Evolutionary conservation across 345 rosid genomes (phyloP), one percentile per base, ranked within the genome.

Genomic region (Aethionema arabicum): DNA sequence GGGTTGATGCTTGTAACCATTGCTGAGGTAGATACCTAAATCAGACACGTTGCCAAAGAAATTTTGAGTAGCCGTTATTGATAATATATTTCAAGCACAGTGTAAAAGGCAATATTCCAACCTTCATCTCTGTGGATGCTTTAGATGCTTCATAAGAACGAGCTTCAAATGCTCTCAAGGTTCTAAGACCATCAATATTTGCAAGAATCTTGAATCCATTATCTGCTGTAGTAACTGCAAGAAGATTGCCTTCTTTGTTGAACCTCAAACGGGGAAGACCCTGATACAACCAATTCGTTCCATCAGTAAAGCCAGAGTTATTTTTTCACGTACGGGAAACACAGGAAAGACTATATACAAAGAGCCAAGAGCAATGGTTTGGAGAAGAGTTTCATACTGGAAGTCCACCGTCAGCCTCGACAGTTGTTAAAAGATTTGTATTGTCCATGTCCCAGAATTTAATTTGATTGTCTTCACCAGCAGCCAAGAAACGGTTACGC

Each of bases 401-500:
- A 42, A 84, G 80, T 41, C 88, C 90, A 36, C 90, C 95, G 47
- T 80, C 95, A 31, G 95, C 95, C 56, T 84, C 95, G 9, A 66
- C 74, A 63, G 61, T 79, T 21, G 78, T 68, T 42, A 87, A 64
- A 29, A 84, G 29, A 60, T 78, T 77, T 47, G 63, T 70, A 67
- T 63, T 80, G 72, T 87, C 95, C 90, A 84, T 79, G 64, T 87
- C 85, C 95, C 95, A 87, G 76, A 84, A 82, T 39, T 80, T 87
- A 41, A 87, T 61, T 67, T 74, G 82, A 61, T 56, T 30, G 52
- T 87, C 88, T 66, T 84, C 95, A 30, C 95, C 95, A 65, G 72
- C 95, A 52, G 88, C 95, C 76, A 87, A 61, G 70, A 79, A 74
- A 37, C 77, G 82, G 68, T 81, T 87, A 61, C 72, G 75, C 3